phyloP scores from a whole-genome alignment of 768 basidiomycete genomes.

The Russula griseocarnosa region DNA sequence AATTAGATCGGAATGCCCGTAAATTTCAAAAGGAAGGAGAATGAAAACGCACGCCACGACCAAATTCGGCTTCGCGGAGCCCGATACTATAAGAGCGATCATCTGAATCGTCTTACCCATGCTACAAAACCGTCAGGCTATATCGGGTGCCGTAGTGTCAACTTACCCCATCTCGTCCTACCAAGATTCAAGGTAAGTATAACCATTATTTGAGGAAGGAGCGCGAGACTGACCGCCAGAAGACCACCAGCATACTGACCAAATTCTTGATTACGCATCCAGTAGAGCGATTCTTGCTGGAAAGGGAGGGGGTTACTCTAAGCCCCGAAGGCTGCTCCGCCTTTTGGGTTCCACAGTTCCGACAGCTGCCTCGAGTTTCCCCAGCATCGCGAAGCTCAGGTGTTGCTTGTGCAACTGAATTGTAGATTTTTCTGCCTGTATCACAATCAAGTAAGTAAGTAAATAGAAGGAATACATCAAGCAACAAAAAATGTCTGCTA shows the following conservation, averaged over 20 bases:
- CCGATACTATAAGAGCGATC: constrained; percentile 81
- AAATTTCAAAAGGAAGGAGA: neutral
- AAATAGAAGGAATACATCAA: neutral
- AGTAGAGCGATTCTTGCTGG: constrained; percentile 89
- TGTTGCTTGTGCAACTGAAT: constrained; percentile 65
- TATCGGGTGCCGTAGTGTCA: constrained; percentile 8
- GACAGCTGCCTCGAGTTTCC: constrained; percentile 70
- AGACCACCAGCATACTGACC: constrained; percentile 87
- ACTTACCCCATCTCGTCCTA: constrained; percentile 90
- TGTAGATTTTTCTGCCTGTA: constrained; percentile 66
- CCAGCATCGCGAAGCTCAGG: constrained; percentile 83
- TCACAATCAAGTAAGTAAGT: constrained; percentile 22
- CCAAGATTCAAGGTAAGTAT: constrained; percentile 11
- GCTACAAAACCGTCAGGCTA: constrained; percentile 37
- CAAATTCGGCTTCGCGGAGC: constrained; percentile 75
- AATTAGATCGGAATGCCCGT: neutral
- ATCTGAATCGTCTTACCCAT: constrained; percentile 98
- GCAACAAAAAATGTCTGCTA: neutral
- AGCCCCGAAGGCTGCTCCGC: constrained; percentile 79
- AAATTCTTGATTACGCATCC: constrained; percentile 94
- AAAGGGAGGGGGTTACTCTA: constrained; percentile 83
- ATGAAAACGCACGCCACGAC: constrained; percentile 73
- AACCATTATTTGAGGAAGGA: neutral
- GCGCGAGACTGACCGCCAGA: constrained; percentile 61
- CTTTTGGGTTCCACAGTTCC: constrained; percentile 55